These are phyloP conservation scores for Musa beccarii DNA, from an alignment of 176 grass and related monocot genomes.

Conservation along the genomic window DNA sequence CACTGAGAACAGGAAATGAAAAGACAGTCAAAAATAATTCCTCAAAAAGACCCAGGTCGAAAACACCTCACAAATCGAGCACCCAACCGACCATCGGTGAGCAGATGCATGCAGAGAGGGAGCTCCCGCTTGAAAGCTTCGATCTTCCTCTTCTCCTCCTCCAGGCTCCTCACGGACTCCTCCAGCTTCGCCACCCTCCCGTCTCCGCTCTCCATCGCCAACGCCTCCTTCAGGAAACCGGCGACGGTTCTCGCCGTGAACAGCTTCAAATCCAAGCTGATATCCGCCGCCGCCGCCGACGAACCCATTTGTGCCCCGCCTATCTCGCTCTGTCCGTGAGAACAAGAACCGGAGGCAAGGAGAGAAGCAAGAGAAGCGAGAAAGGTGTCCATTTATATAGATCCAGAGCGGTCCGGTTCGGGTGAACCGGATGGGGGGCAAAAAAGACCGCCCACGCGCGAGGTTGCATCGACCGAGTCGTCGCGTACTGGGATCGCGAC, in stretches of 20 bases:
- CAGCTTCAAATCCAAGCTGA: constrained; percentile 43
- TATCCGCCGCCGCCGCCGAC: background rate
- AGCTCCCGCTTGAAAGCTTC: constrained; percentile 82
- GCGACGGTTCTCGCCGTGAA: constrained; percentile 37
- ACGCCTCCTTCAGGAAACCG: constrained; percentile 3
- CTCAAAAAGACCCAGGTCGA: background rate
- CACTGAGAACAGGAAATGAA: constrained; percentile 25
- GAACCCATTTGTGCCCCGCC: constrained; percentile 23
- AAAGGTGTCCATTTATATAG: background rate
- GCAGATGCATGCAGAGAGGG: constrained; percentile 56
- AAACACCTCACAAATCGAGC: background rate
- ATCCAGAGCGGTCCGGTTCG: too few species aligned
- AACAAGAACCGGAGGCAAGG: background rate
- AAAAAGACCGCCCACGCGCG: background rate
- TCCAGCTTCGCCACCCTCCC: constrained; percentile 34
- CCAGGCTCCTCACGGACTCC: constrained; percentile 45
- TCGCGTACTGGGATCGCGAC: background rate
- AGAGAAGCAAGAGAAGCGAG: background rate
- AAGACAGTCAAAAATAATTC: background rate
- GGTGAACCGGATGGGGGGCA: background rate
- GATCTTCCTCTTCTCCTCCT: constrained; percentile 71
- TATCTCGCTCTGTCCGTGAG: background rate
- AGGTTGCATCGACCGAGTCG: background rate
- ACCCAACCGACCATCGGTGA: constrained; percentile 47
- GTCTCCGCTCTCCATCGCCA: constrained; percentile 28